Percentiles rank a stretch among this genome's conserved stretches.
Evolutionary conservation across 306 rosid species (phyloP).

Genomic region (Senna siamea): DNA sequence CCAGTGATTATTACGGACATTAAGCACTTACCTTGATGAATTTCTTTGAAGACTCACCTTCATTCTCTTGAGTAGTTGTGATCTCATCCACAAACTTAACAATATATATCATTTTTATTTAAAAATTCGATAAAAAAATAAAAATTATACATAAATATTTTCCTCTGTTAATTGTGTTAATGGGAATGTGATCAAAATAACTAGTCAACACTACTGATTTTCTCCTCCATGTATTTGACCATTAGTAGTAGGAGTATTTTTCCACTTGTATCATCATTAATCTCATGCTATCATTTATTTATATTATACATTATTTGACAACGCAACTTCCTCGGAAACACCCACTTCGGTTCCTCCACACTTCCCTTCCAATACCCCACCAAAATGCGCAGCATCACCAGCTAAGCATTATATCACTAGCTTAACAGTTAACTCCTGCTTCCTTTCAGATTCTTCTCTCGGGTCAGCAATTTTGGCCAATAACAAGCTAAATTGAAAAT

Average conservation of each 20-base stretch:
- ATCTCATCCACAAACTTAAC: no score
- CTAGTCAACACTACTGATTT: not conserved
- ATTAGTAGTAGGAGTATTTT: not conserved
- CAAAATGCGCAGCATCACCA: not conserved
- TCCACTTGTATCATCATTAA: not conserved
- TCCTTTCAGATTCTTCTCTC: not conserved
- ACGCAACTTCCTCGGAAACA: not conserved
- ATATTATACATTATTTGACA: not conserved
- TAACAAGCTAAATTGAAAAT: not conserved
- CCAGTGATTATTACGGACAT: no score
- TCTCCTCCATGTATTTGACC: not conserved
- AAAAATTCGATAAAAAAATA: no score
- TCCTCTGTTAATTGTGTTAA: no score
- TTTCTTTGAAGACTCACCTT: no score
- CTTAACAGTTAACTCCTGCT: not conserved
- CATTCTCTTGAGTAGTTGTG: no score
- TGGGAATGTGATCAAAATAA: no score
- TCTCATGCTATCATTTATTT: not conserved
- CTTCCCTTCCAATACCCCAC: not conserved
- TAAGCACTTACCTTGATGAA: no score
- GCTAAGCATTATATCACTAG: no score
- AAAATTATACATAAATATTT: no score
- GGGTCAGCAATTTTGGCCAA: not conserved
- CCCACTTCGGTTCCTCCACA: not conserved
- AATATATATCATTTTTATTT: no score